These are phyloP conservation scores for Mortierella hygrophila DNA, from an alignment of 192 early-diverging fungal species.

Conservation along the genomic window DNA sequence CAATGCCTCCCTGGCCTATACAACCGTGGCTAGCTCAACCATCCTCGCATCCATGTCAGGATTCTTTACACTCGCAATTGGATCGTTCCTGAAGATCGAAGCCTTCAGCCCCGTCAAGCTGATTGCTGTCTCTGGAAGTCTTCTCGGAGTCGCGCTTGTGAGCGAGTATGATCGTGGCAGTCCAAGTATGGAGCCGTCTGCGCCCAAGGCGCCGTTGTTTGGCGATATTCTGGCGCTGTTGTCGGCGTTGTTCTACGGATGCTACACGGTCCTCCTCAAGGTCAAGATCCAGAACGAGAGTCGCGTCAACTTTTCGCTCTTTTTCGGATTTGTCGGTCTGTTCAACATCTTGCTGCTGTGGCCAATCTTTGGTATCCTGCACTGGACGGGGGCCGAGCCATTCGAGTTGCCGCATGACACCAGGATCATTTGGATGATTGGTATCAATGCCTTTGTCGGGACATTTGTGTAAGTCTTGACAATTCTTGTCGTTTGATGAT, in stretches of 20 bases:
- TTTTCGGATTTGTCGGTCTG: conserved; percentile 84
- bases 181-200: conserved; percentile 29
- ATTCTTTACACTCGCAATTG: conserved; percentile 81
- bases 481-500: background rate
- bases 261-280: conserved; percentile 82
- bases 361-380: conserved; percentile 74
- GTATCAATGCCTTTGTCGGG: conserved; percentile 81
- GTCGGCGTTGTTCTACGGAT: conserved; percentile 83
- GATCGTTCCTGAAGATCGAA: conserved; percentile 72
- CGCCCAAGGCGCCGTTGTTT: conserved; percentile 60
- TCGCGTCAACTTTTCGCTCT: conserved; percentile 78
- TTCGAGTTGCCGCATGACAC: conserved; percentile 70
- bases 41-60: conserved; percentile 82
- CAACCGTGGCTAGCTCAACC: conserved; percentile 79
- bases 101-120: conserved; percentile 65
- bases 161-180: conserved; percentile 60
- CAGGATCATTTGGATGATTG: conserved; percentile 72
- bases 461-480: conserved; percentile 73
- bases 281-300: conserved; percentile 75
- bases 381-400: conserved; percentile 70
- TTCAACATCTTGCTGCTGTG: conserved; percentile 77
- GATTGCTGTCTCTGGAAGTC: conserved; percentile 70
- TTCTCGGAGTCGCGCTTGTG: conserved; percentile 75
- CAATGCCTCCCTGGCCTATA: conserved; percentile 81
- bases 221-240: conserved; percentile 79